Evolutionary conservation across 345 rosid genomes (phyloP).

Genomic region (Eucalyptus marginata): DNA sequence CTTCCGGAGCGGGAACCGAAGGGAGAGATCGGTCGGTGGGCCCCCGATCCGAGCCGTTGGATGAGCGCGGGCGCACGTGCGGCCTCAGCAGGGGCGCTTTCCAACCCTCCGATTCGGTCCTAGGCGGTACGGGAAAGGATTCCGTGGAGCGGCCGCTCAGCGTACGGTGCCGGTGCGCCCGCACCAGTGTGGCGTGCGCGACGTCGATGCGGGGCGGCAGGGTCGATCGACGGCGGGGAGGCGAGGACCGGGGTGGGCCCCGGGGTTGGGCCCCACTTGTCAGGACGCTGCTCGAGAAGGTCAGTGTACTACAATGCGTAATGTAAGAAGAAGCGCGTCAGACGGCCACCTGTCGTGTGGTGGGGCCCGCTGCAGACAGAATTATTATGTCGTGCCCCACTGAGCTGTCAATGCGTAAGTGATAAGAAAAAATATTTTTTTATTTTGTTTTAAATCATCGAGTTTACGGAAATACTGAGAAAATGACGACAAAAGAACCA

Average conservation of each 20-base stretch:
- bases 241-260: not conserved
- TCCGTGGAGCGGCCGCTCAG: not conserved
- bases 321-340: not conserved
- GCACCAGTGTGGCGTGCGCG: not conserved
- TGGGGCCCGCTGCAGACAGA: not conserved
- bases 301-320: not conserved
- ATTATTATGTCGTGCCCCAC: not conserved
- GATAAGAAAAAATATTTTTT: not conserved
- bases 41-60: not conserved
- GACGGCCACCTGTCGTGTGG: not conserved
- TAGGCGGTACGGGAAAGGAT: not conserved
- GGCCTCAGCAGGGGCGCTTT: not conserved
- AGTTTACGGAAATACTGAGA: not conserved
- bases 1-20: not conserved
- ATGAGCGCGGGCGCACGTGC: not conserved
- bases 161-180: not conserved
- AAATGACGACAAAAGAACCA: not conserved
- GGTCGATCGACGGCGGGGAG: not conserved
- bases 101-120: not conserved
- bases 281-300: not conserved
- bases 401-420: not conserved
- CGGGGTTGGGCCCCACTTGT: not conserved
- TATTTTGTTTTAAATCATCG: not conserved
- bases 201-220: not conserved
- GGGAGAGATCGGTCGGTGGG: not conserved